phyloP scores from a whole-genome alignment of 306 rosid genomes.

The Arachis stenosperma region DNA sequence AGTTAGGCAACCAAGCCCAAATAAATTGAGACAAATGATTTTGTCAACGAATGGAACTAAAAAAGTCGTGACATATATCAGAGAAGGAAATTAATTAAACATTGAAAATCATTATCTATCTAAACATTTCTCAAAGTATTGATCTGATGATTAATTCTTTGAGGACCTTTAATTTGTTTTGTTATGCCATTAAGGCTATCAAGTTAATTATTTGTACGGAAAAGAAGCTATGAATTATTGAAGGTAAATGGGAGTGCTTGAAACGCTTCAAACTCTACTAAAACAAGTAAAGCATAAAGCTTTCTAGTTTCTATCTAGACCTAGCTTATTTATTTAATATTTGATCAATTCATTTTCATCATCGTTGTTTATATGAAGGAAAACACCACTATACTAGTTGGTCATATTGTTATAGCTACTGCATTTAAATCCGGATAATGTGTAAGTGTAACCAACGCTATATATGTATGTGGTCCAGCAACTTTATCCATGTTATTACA shows the following conservation, averaged over 20 bases:
- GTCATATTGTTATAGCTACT: not conserved
- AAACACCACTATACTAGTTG: not conserved
- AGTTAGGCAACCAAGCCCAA: not conserved
- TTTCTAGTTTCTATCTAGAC: constrained; percentile 7
- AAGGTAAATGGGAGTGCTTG: not conserved
- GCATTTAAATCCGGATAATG: constrained; percentile 30
- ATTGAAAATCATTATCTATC: not conserved
- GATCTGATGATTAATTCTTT: not conserved
- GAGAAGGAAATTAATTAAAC: not conserved
- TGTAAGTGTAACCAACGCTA: not conserved
- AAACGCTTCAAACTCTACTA: constrained; percentile 22
- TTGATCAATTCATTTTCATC: not conserved
- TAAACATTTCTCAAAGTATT: not conserved
- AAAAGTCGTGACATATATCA: no score
- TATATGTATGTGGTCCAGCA: not conserved
- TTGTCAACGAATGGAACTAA: not conserved
- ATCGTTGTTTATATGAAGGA: constrained; percentile 19
- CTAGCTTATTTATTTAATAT: constrained; percentile 9
- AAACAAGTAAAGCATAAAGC: constrained; percentile 12
- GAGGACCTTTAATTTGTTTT: not conserved
- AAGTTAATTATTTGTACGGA: not conserved
- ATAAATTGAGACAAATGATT: not conserved
- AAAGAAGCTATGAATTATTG: constrained; percentile 1
- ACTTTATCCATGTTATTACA: not conserved
- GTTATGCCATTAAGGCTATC: not conserved